A percentile compares a stretch with the other conserved stretches of the same genome.
Evolutionary conservation across 192 early-diverging fungal species (phyloP).

Genomic region (Mortierella alpina): DNA sequence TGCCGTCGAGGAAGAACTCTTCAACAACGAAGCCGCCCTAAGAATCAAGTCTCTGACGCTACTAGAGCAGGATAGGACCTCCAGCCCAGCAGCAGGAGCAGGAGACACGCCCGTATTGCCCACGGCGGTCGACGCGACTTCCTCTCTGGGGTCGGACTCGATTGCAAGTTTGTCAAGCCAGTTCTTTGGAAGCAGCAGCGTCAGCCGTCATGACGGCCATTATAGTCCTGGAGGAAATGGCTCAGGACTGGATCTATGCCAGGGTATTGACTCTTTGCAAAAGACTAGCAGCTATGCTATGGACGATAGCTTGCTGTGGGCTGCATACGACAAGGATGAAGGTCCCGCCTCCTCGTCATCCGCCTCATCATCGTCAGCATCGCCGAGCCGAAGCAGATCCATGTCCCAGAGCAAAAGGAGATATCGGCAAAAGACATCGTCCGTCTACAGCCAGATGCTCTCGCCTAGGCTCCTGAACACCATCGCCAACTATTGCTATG

Average conservation of each 20-base stretch:
- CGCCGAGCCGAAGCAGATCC: no score
- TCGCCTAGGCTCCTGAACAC: conserved; percentile 45
- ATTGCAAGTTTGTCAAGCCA: conserved; percentile 8
- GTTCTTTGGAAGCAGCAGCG: conserved; percentile 45
- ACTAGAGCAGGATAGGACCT: conserved; percentile 36
- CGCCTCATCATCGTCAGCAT: conserved; percentile 1
- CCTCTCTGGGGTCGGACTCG: neutral
- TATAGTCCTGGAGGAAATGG: neutral
- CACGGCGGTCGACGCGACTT: neutral
- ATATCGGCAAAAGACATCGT: conserved; percentile 45
- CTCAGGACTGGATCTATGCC: conserved; percentile 26
- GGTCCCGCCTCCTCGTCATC: conserved; percentile 3
- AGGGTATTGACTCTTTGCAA: conserved; percentile 27
- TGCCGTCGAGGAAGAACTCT: conserved; percentile 39
- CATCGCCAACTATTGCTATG: conserved; percentile 44
- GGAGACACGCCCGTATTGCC: neutral
- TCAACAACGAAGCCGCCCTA: conserved; percentile 47
- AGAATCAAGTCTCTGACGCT: conserved; percentile 45
- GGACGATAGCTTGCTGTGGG: conserved; percentile 12
- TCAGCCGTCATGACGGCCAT: neutral
- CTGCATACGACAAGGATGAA: conserved; percentile 17
- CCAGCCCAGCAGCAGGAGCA: conserved; percentile 19
- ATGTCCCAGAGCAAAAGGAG: conserved; percentile 17
- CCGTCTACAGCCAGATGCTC: conserved; percentile 45
- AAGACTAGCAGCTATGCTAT: conserved; percentile 2